phyloP scores from a whole-genome alignment of 192 early-diverging fungal species.

The Backusella westeae region DNA sequence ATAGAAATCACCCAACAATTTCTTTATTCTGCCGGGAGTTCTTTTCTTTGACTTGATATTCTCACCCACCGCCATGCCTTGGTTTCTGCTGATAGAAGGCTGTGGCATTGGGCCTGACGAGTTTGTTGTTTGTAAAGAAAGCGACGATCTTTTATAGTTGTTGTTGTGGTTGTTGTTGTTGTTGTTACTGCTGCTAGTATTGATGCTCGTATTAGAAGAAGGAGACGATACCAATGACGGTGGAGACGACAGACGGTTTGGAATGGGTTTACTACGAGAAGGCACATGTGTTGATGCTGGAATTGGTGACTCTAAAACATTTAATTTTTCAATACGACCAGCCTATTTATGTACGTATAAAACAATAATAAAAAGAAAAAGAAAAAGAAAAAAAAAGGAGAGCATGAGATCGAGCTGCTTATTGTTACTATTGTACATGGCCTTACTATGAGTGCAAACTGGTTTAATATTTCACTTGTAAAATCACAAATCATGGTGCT shows the following conservation, averaged over 20 bases:
- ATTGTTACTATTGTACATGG: no score
- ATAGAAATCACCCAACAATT: conserved; percentile 73
- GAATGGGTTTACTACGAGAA: not conserved
- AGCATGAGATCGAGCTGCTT: not conserved
- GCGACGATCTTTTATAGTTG: conserved; percentile 4
- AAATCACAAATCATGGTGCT: conserved; percentile 77
- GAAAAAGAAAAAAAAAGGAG: not conserved
- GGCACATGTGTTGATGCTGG: not conserved
- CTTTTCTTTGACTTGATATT: conserved; percentile 49
- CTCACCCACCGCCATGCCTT: conserved; percentile 21
- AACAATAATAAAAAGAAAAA: not conserved
- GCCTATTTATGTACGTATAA: conserved; percentile 14
- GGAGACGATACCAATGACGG: conserved; percentile 10
- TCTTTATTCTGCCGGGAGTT: conserved; percentile 69
- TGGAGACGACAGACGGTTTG: not conserved
- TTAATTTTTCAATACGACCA: conserved; percentile 20
- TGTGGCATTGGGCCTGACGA: conserved; percentile 18
- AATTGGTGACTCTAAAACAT: conserved; percentile 25
- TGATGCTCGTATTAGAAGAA: conserved; percentile 1
- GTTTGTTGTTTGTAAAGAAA: conserved; percentile 13
- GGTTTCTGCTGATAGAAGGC: conserved; percentile 22
- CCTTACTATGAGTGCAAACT: conserved; percentile 64
- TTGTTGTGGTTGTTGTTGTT: not conserved
- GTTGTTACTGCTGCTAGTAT: not conserved
- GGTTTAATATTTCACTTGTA: conserved; percentile 65